These are phyloP conservation scores for Phalaenopsis hybrid DNA, from an alignment of 116 monocot genomes.

Conservation along the genomic window DNA sequence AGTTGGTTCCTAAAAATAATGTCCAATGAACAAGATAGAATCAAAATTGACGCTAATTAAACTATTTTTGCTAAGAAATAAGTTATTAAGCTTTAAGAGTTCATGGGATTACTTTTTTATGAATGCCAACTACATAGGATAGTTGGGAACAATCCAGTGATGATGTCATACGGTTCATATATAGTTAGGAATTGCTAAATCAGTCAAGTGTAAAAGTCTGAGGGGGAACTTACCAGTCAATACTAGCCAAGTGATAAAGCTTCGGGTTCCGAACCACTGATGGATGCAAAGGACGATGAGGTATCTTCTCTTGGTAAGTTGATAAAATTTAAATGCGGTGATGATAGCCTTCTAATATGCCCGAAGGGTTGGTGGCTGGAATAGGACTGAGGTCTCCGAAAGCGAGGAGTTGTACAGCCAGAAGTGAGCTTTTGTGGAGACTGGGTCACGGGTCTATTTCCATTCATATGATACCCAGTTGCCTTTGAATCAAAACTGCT, in stretches of 20 bases:
- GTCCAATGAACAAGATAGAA: no score
- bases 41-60: no score
- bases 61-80: no score
- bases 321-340: slow-evolving; percentile 15
- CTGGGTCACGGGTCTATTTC: slow-evolving; percentile 27
- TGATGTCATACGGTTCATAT: no score
- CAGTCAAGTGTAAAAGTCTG: background rate
- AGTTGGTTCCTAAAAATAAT: no score
- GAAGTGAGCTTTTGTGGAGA: slow-evolving; percentile 15
- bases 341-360: slow-evolving; percentile 15
- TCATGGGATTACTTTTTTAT: no score
- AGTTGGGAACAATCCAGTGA: no score
- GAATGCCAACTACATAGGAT: no score
- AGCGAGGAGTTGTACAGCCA: slow-evolving; percentile 31
- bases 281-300: slow-evolving; percentile 26
- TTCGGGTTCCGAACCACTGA: slow-evolving; percentile 26
- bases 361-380: slow-evolving; percentile 20
- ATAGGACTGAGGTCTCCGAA: slow-evolving; percentile 35
- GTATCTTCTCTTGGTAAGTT: slow-evolving; percentile 19
- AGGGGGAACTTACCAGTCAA: background rate
- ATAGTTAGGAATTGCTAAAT: background rate
- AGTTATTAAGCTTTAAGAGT: no score
- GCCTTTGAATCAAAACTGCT: slow-evolving; percentile 24
- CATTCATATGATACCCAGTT: slow-evolving; percentile 15
- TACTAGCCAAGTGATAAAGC: slow-evolving; percentile 14